Conservation (phyloP, 805 yeast species). For the Kodamaea jinghongensis region DNA sequence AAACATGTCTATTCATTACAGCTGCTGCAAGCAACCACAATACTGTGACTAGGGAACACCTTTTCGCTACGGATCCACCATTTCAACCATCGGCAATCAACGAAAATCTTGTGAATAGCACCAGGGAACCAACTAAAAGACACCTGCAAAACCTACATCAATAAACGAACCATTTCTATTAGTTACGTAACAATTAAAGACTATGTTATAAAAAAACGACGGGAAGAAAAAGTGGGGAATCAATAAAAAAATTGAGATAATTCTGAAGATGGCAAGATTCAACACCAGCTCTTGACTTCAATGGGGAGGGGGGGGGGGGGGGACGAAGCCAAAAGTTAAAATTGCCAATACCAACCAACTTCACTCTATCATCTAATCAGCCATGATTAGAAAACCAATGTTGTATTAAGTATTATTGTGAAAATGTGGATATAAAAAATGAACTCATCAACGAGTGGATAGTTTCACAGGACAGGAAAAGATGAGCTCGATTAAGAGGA, state of each 20-base stretch:
- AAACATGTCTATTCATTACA: too few species aligned
- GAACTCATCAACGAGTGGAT: constrained; percentile 1
- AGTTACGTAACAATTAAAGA: constrained; percentile 10
- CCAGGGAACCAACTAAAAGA: too few species aligned
- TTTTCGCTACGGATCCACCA: too few species aligned
- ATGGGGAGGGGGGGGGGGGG: constrained; percentile 9
- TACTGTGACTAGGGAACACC: too few species aligned
- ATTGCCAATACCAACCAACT: constrained; percentile 2
- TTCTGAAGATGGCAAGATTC: too few species aligned
- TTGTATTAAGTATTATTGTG: constrained; percentile 8
- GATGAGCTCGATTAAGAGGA: constrained; percentile 45
- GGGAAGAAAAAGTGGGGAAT: constrained; percentile 14
- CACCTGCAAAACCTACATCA: too few species aligned
- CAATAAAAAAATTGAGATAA: constrained; percentile 6
- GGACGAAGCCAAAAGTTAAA: constrained; percentile 4
- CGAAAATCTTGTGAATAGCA: too few species aligned
- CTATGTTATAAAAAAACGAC: constrained; percentile 11
- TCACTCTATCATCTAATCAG: constrained; percentile 6
- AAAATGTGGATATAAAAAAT: constrained; percentile 2
- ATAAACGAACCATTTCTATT: constrained; percentile 3
- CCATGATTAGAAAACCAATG: constrained; percentile 8
- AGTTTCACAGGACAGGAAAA: constrained; percentile 1
- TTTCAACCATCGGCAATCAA: too few species aligned
- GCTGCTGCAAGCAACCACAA: too few species aligned
- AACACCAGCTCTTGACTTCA: too few species aligned